Evolutionary conservation across 441 rosid genomes (phyloP).

Genomic region (Oxalis stricta): DNA sequence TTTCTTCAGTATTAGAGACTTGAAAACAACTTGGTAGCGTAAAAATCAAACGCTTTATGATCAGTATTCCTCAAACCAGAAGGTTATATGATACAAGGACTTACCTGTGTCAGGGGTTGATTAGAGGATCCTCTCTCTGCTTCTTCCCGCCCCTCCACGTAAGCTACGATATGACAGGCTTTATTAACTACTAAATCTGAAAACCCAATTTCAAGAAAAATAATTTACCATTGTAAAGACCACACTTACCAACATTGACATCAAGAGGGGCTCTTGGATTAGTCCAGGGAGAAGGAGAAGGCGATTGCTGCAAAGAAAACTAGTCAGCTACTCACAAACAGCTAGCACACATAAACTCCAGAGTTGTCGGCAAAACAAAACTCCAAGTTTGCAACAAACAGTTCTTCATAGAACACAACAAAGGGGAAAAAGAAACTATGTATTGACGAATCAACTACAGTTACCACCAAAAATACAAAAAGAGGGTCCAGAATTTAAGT

Average conservation of each 20-base stretch:
- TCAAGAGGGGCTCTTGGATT: slow-evolving; percentile 71
- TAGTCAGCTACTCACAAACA: slow-evolving; percentile 2
- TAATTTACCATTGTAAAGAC: background rate
- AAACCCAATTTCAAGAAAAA: slow-evolving; percentile 4
- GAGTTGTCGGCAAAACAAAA: too few species aligned
- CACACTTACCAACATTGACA: slow-evolving; percentile 90
- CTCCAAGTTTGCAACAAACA: too few species aligned
- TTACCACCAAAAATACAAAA: too few species aligned
- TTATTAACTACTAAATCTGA: slow-evolving; percentile 14
- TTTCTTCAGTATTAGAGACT: slow-evolving; percentile 18
- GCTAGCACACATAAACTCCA: slow-evolving; percentile 1
- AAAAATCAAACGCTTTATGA: slow-evolving; percentile 1
- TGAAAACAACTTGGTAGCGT: slow-evolving; percentile 6
- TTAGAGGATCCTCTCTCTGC: slow-evolving; percentile 60
- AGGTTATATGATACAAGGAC: slow-evolving; percentile 7
- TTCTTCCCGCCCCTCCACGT: slow-evolving; percentile 86
- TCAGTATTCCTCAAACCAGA: slow-evolving; percentile 8
- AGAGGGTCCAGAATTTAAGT: too few species aligned
- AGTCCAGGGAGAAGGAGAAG: slow-evolving; percentile 91
- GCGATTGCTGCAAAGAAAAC: slow-evolving; percentile 50
- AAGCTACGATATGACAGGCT: slow-evolving; percentile 38
- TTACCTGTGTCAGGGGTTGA: slow-evolving; percentile 76
- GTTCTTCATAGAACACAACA: too few species aligned
- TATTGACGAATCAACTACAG: too few species aligned
- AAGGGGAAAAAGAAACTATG: too few species aligned